Conservation (phyloP, 192 early-diverging fungal species). For the Powellomyces hirtus region DNA sequence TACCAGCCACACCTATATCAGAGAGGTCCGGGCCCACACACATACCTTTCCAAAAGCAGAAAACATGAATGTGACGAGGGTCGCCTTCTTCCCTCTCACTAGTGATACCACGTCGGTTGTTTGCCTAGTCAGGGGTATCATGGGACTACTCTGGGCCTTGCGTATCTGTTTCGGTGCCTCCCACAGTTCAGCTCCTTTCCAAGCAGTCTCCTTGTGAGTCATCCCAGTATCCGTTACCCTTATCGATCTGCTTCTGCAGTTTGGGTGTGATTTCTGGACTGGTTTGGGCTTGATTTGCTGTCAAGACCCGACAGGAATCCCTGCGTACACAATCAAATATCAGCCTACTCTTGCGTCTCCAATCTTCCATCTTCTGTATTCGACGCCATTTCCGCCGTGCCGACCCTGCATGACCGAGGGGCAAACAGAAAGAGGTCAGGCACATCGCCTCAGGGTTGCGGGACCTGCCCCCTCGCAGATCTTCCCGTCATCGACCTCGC, state of each 20-base stretch:
- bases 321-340: too few species aligned
- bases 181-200: constrained; percentile 50
- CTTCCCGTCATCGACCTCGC: too few species aligned
- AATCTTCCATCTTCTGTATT: too few species aligned
- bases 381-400: too few species aligned
- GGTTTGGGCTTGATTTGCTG: constrained; percentile 13
- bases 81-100: constrained; percentile 18
- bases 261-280: constrained; percentile 5
- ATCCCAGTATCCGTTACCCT: constrained; percentile 36
- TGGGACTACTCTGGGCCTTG: constrained; percentile 14
- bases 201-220: constrained; percentile 41
- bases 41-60: constrained; percentile 44
- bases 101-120: constrained; percentile 29
- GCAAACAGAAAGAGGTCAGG: too few species aligned
- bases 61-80: constrained; percentile 42
- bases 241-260: constrained; percentile 32
- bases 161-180: constrained; percentile 33
- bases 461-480: too few species aligned
- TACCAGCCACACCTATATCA: too few species aligned
- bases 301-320: constrained; percentile 32
- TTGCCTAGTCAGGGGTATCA: constrained; percentile 33
- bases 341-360: too few species aligned
- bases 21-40: too few species aligned
- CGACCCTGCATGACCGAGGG: too few species aligned
- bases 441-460: too few species aligned